Conservation (phyloP, 2,329 filamentous ascomycete species). For the Aphanoascus verrucosus region DNA sequence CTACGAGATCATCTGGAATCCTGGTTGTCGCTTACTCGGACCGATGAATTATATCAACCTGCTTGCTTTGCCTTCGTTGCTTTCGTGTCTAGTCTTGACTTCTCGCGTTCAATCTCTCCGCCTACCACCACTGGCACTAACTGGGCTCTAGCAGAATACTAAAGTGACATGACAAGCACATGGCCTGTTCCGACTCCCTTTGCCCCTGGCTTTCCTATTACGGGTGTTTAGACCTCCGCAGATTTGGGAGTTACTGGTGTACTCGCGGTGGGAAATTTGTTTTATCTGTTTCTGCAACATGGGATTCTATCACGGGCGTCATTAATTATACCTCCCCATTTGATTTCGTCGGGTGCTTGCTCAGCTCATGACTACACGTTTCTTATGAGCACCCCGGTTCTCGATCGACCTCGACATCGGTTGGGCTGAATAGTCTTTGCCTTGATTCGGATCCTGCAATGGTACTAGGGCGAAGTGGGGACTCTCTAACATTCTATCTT, state of each 20-base stretch:
- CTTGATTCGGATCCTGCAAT: background rate
- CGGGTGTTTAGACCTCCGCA: slow-evolving; percentile 12
- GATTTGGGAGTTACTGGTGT: slow-evolving; percentile 13
- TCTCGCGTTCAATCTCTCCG: background rate
- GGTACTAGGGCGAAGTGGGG: background rate
- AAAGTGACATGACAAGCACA: slow-evolving; percentile 9
- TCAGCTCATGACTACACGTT: background rate
- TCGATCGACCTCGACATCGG: slow-evolving; percentile 1
- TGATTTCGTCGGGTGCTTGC: background rate
- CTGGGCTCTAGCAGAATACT: slow-evolving; percentile 13
- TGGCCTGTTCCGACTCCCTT: slow-evolving; percentile 6
- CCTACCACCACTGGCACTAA: slow-evolving; percentile 15
- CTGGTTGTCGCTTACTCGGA: too few relatives aligned
- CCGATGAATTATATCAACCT: background rate
- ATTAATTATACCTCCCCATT: slow-evolving; percentile 1
- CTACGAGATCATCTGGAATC: background rate
- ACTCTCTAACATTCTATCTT: background rate
- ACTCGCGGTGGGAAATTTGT: slow-evolving; percentile 8
- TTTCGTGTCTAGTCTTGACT: background rate
- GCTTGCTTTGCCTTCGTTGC: background rate
- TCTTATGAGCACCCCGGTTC: slow-evolving; percentile 1
- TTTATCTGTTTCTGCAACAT: slow-evolving; percentile 4
- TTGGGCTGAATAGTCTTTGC: background rate
- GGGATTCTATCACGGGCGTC: background rate
- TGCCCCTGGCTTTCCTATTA: slow-evolving; percentile 8